Conservation (phyloP, 1,284 basidiomycete genomes). For the Paramarasmius palmivorus region DNA sequence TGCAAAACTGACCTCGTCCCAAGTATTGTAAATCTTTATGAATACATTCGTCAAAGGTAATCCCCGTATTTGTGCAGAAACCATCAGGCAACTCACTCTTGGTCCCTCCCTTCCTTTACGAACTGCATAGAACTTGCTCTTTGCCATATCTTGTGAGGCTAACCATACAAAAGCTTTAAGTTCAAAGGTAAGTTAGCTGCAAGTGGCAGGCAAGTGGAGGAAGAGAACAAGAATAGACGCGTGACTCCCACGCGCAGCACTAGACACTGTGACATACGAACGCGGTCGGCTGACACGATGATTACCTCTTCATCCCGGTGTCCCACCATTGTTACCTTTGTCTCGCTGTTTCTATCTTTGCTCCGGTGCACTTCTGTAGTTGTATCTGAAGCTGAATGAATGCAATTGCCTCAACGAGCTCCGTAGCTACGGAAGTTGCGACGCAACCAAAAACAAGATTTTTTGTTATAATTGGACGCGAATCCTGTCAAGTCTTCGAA, state of each 20-base stretch:
- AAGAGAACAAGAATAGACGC: not conserved
- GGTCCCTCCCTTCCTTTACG: conserved; percentile 51
- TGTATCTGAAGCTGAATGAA: too few relatives aligned
- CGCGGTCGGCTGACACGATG: not conserved
- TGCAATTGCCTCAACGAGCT: too few relatives aligned
- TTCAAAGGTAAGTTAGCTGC: conserved; percentile 16
- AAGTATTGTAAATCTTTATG: conserved; percentile 44
- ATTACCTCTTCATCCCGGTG: too few relatives aligned
- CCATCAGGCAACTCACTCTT: too few relatives aligned
- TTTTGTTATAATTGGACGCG: not conserved
- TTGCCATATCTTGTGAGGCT: conserved; percentile 33
- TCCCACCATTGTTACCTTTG: not conserved
- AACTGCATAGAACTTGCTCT: conserved; percentile 59
- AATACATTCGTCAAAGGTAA: too few relatives aligned
- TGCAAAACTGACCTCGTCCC: conserved; percentile 48
- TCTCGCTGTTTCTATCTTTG: not conserved
- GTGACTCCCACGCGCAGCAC: not conserved
- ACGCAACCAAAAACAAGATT: not conserved
- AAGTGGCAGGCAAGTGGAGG: not conserved
- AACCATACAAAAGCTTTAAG: too few relatives aligned
- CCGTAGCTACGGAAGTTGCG: not conserved
- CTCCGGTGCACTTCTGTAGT: too few relatives aligned
- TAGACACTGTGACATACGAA: not conserved
- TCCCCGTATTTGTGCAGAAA: too few relatives aligned
- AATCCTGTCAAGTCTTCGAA: not conserved